phyloP scores from a whole-genome alignment of 495 filamentous ascomycete species.

The Saxispiralis lemnorum region DNA sequence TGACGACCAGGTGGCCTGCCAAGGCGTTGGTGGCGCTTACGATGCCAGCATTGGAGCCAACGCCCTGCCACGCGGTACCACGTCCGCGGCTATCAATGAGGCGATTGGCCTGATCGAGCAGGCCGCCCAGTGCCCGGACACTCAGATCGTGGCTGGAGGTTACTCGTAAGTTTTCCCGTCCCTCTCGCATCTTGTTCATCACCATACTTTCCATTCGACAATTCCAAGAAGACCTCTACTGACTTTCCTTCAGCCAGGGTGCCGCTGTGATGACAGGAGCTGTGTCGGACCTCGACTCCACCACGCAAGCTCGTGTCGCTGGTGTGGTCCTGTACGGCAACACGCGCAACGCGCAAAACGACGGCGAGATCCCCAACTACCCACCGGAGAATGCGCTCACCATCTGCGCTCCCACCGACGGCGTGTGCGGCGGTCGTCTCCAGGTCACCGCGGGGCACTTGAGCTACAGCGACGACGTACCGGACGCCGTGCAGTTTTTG shows the following conservation, averaged over 20 bases:
- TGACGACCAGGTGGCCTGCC: slow-evolving; percentile 20
- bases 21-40: slow-evolving; percentile 23
- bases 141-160: slow-evolving; percentile 2
- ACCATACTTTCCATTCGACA: neutral
- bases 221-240: neutral
- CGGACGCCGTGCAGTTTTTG: slow-evolving; percentile 2
- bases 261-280: slow-evolving; percentile 7
- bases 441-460: slow-evolving; percentile 7
- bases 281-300: slow-evolving; percentile 1
- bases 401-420: slow-evolving; percentile 6
- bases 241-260: slow-evolving; percentile 6
- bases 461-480: slow-evolving; percentile 1
- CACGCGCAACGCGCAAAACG: slow-evolving; percentile 9
- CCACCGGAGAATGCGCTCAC: slow-evolving; percentile 2
- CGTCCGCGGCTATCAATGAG: slow-evolving; percentile 26
- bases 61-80: slow-evolving; percentile 12
- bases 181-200: too few relatives aligned
- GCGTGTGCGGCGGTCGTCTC: slow-evolving; percentile 8
- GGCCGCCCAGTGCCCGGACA: slow-evolving; percentile 6
- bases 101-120: slow-evolving; percentile 22
- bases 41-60: neutral
- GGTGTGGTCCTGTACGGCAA: slow-evolving; percentile 12
- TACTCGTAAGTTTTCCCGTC: slow-evolving; percentile 13
- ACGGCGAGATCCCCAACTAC: slow-evolving; percentile 11
- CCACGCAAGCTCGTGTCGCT: slow-evolving; percentile 9